phyloP scores from a whole-genome alignment of 768 basidiomycete genomes.

The Tulasnella sp. region DNA sequence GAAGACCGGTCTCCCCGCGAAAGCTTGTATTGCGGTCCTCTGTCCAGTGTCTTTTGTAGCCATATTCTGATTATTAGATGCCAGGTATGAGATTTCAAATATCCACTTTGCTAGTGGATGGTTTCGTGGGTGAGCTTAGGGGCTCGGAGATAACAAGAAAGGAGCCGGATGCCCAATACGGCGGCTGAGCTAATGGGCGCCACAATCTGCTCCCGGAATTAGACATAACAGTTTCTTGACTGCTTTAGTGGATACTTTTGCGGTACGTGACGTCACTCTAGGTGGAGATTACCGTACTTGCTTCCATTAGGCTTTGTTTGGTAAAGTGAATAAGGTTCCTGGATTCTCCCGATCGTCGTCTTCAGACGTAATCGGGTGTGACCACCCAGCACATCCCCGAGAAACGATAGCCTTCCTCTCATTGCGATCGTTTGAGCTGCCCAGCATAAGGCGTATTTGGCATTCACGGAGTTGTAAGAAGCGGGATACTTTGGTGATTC shows the following conservation, averaged over 20 bases:
- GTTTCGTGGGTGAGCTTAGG: neutral
- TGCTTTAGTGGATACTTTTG: neutral
- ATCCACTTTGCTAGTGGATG: neutral
- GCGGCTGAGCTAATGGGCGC: neutral
- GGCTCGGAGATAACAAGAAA: neutral
- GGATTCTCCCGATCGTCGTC: conserved; percentile 12
- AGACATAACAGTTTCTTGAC: neutral
- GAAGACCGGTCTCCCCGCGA: conserved; percentile 10
- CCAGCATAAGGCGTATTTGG: neutral
- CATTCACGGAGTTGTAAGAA: neutral
- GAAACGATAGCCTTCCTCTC: neutral
- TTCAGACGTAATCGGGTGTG: neutral
- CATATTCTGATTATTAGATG: neutral
- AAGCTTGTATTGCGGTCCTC: neutral
- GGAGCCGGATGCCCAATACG: neutral
- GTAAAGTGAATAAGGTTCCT: neutral
- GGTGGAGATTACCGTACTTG: neutral
- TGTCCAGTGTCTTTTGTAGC: neutral
- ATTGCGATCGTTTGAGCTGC: too few relatives aligned
- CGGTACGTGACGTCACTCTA: neutral
- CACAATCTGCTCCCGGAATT: neutral
- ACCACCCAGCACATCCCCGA: neutral
- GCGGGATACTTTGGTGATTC: too few relatives aligned
- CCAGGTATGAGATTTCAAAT: neutral
- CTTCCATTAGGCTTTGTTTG: conserved; percentile 1